Base-by-base conservation (phyloP, 371 early-diverging fungal genomes). In the Coemansia sp. region DNA sequence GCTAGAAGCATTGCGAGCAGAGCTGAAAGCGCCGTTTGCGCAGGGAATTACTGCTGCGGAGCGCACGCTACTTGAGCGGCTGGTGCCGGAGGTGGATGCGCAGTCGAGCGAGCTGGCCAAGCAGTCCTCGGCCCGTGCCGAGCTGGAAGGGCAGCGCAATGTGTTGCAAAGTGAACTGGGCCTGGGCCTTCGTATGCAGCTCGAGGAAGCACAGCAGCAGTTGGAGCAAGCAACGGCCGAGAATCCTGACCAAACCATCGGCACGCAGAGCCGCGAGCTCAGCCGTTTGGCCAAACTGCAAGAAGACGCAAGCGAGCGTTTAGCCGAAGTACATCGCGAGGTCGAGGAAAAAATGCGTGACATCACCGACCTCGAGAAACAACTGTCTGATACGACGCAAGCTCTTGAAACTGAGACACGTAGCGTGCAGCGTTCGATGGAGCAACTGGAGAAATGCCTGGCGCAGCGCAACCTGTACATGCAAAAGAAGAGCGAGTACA, bases 401-500 rank as follows among this genome's bases (percentile, higher is more conserved):
- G 29, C 52, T 15, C 56, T 65, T 32, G 77, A 76, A 23, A 52
- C 29, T 58, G 81, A 76, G 58, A 51, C 21, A 7, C 58, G 70
- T 41, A 69, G 71, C 5, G 64, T 65, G 39, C 69, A 69, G 17
- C 59, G 58, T 57, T 71, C 72, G 59, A 64, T 67, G 57, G 73
- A 76, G 68, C 69, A 71, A 19, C 75, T 83, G 56, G 75, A 78
- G 32, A 74, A 81, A 19, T 93, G 90, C 73, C 73, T 94, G 49
- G 83, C 92, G 19, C 89, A 90, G 66, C 84, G 91, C 59, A 85
- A 88, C 48, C 76, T 94, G 54, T 80, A 94, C 29, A 69, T 87
- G 36, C 89, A 91, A 62, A 89, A 90, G 81, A 94, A 94, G 78
- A 94, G 95, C 61, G 94, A 93, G 68, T 91, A 91, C 71, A 85